Conservation (phyloP, 306 rosid species). For the Sindora glabra region DNA sequence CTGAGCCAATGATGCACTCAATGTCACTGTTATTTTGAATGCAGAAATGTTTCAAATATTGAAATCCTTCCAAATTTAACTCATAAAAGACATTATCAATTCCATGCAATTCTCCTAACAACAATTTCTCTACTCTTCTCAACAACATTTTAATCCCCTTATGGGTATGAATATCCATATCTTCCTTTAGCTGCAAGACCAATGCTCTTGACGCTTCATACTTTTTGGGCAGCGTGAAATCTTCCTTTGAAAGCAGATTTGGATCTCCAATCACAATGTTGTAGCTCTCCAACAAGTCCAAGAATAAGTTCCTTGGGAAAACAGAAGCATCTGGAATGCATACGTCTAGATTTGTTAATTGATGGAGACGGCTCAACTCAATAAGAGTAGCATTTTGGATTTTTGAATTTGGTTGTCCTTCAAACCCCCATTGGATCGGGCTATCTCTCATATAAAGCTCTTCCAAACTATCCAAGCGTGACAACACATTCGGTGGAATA, state of each 20-base stretch:
- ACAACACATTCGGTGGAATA: not conserved
- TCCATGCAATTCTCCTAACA: constrained; percentile 13
- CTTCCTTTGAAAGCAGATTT: not conserved
- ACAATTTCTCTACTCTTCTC: constrained; percentile 16
- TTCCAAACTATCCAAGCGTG: not conserved
- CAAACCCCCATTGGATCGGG: not conserved
- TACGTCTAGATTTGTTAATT: no score
- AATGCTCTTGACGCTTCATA: constrained; percentile 9
- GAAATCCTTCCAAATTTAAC: no score
- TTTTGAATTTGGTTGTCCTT: not conserved
- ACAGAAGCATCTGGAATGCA: not conserved
- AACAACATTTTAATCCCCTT: constrained; percentile 16
- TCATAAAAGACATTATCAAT: not conserved
- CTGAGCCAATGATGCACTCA: no score
- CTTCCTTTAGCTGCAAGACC: constrained; percentile 2
- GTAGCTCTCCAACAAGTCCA: not conserved
- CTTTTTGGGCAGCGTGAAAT: not conserved
- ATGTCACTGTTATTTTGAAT: no score
- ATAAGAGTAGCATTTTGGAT: not conserved
- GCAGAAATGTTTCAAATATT: no score
- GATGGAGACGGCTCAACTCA: not conserved
- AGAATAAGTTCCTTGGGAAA: constrained; percentile 10
- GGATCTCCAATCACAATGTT: constrained; percentile 20
- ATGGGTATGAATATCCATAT: not conserved
- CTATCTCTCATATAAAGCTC: not conserved